Evolutionary conservation across 257 asterid genomes (phyloP), one percentile per base, ranked within the genome.

Genomic region (Haberlea rhodopensis): DNA sequence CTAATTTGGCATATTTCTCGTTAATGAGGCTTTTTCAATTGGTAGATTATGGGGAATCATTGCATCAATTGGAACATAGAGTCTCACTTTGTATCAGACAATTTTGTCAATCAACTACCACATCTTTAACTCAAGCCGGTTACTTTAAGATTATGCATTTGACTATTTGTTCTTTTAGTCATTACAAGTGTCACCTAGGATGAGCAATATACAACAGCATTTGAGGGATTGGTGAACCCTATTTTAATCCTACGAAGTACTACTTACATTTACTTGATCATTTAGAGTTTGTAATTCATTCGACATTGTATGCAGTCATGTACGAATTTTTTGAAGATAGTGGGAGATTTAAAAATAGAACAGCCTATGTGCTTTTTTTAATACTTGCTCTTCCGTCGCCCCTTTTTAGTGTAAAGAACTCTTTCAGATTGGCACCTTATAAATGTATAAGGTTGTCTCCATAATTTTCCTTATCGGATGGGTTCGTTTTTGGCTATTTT

Each of bases 401-500:
- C 71, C 16, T 48, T 49, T 53, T 34, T 56, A 25, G 19, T 60
- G 31, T 48, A 18, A 57, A 51, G 28, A 25, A 63, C 60, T 26
- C 20, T 48, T 51, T 55, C 58, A 66, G 58, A 45, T 34, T 56
- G 61, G 29, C 49, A 53, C 51, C 62, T 66, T 37, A 7, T 20
- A 26, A 57, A 57, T 57, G 20, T n/a, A 57, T 16, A 26, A 9
- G 18, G 0, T 40, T 64, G 46, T 57, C 63, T 57, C 74, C 52
- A 52, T 48, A 53, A 34, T 65, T 65, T 71, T 60, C 56, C 24
- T 19, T 63, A 63, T 69, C 63, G 27, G 26, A 54, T 62, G 68
- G 43, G 21, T 21, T 66, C 15, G 25, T 53, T 31, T 51, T 55
- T 69, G 45, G 32, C 26, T 59, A 48, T 55, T 52, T 65, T 73